Conservation (phyloP, 1,284 basidiomycete genomes). For the Crucibulum parvulum region DNA sequence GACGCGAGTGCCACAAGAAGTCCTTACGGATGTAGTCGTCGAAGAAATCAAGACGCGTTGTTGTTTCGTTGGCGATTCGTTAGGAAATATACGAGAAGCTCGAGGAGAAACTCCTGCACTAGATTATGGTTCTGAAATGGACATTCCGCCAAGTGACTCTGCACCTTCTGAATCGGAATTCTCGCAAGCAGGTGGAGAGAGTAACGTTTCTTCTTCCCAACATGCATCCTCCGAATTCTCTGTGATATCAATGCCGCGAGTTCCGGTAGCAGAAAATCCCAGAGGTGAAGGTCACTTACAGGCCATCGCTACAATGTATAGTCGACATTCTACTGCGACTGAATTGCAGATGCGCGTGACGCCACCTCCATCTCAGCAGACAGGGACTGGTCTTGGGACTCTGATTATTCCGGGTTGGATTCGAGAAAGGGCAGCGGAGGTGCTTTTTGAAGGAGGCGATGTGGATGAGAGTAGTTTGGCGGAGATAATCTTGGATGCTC, state of each 20-base stretch:
- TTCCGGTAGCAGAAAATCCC: constrained; percentile 24
- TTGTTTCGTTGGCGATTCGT: constrained; percentile 75
- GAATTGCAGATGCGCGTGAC: constrained; percentile 70
- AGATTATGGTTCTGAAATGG: constrained; percentile 53
- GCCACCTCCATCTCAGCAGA: constrained; percentile 68
- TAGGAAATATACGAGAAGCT: constrained; percentile 48
- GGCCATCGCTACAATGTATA: constrained; percentile 71
- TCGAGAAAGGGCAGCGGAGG: constrained; percentile 88
- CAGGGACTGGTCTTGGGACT: constrained; percentile 77
- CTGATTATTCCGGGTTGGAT: constrained; percentile 95
- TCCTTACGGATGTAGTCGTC: constrained; percentile 76
- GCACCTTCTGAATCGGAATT: constrained; percentile 72
- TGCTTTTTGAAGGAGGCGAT: constrained; percentile 91
- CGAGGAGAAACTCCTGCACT: constrained; percentile 51
- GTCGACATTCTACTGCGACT: constrained; percentile 75
- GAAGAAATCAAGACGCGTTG: constrained; percentile 86
- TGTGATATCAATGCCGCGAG: constrained; percentile 49
- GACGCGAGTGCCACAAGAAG: constrained; percentile 73
- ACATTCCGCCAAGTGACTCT: constrained; percentile 61
- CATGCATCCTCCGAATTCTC: constrained; percentile 68
- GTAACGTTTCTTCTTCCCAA: constrained; percentile 50
- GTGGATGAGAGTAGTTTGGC: constrained; percentile 85
- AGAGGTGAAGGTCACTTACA: constrained; percentile 64
- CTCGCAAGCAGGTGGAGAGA: constrained; percentile 60
- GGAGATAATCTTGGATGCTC: constrained; percentile 78